Base-by-base conservation (phyloP, 2,329 filamentous ascomycete genomes). In the Dothiorella sarmentorum region DNA sequence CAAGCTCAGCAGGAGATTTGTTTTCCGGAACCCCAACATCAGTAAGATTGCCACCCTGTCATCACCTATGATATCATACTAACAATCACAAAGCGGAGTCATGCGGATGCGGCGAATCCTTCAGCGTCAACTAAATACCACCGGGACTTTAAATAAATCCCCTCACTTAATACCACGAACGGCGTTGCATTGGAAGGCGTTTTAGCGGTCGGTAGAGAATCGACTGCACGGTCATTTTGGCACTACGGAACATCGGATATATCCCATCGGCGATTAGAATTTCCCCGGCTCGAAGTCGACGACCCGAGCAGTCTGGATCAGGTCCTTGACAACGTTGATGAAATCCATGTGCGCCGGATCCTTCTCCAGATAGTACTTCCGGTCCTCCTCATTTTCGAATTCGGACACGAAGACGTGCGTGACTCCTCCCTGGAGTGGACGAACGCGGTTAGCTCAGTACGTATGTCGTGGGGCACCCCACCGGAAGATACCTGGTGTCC, bases 11-110 rank as follows among this genome's bases (percentile, higher is more conserved):
- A 84, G 92, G 74, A 82, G 90, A 64, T 99, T 99, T 74, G 86
- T 96, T 52, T 99, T 99, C 77, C 87, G 85, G 71, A 99, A 99
- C 73, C 94, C 94, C 2, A 99, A 99, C 70, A 97, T 97, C 71
- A 99, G 92, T 96, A 78, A 84, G 92, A 86, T 24, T 55, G 17
- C 33, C 35, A 13, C n/a, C 17, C 2, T 22, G 33, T 9, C 18
- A n/a, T 9, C 7, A 37, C 10, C 5, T 29, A 13, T 11, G n/a
- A 24, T 29, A 38, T 11, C 20, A 55, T 18, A 57, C 69, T 72
- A 67, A 74, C 63, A 42, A 3, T 27, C 9, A 15, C 17, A 10
- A 72, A 97, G 92, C 96, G 82, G 93, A 96, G 71, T 84, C 95
- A 80, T 97, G 93, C 68, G 93, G 93, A 37, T 97, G 93, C 66